A percentile compares a stretch with the other conserved stretches of the same genome.
These are phyloP conservation scores for Marasmius tenuissimus DNA, from an alignment of 1,284 basidiomycete species.

Conservation along the genomic window DNA sequence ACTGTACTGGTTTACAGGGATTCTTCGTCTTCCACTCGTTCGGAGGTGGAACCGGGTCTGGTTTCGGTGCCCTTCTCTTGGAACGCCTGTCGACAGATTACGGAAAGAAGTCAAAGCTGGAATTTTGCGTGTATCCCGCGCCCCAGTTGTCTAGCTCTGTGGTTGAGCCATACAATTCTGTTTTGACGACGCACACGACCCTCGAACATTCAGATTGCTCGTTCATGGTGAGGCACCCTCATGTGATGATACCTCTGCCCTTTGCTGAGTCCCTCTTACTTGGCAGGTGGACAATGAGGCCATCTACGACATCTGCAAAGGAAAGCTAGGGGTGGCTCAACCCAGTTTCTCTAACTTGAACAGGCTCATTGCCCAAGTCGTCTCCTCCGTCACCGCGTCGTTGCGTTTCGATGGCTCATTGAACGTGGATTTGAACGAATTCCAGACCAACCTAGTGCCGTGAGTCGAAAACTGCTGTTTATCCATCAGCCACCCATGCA, in stretches of 20 bases:
- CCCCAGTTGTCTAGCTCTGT: constrained; percentile 94
- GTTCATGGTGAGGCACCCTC: constrained; percentile 72
- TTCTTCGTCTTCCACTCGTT: constrained; percentile 99
- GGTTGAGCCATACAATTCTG: constrained; percentile 99
- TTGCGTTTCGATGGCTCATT: constrained; percentile 97
- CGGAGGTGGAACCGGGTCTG: constrained; percentile 98
- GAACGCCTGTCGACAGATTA: constrained; percentile 97
- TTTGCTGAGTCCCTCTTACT: constrained; percentile 1
- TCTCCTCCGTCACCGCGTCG: constrained; percentile 96
- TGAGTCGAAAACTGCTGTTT: constrained; percentile 40
- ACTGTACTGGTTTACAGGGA: constrained; percentile 97
- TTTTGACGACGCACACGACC: constrained; percentile 98
- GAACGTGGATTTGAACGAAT: constrained; percentile 98
- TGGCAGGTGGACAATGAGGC: constrained; percentile 90
- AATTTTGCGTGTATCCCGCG: constrained; percentile 98
- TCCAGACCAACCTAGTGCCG: constrained; percentile 98
- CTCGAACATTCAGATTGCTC: constrained; percentile 99
- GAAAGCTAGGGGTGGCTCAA: constrained; percentile 83
- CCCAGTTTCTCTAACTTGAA: constrained; percentile 97
- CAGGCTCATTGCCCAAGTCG: constrained; percentile 96
- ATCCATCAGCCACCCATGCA: constrained; percentile 7
- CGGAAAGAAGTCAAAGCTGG: constrained; percentile 99
- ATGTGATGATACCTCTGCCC: constrained; percentile 1
- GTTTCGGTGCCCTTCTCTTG: constrained; percentile 96
- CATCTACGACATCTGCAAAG: constrained; percentile 99